Conservation (phyloP, 208 protist genomes). For the Acanthamoeba castellanii region DNA sequence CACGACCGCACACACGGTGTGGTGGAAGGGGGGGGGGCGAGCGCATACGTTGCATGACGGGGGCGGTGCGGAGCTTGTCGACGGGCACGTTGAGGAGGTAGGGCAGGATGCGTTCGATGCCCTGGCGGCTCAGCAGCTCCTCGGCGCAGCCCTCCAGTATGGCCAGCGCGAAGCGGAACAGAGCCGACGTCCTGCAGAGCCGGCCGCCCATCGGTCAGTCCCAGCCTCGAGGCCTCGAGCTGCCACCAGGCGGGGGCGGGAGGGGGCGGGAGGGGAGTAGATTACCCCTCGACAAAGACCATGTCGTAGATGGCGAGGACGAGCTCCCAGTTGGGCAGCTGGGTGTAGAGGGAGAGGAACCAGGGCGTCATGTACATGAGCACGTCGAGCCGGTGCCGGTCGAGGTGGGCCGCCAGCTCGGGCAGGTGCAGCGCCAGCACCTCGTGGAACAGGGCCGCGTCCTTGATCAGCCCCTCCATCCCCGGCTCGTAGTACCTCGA, state of each 20-base stretch:
- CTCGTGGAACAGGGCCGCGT: not conserved
- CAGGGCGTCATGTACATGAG: slow-evolving; percentile 48
- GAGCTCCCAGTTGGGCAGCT: slow-evolving; percentile 52
- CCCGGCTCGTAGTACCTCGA: slow-evolving; percentile 39
- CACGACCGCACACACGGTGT: too few species aligned
- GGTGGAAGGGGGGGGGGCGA: not conserved
- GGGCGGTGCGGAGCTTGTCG: not conserved
- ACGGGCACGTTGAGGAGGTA: slow-evolving; percentile 35
- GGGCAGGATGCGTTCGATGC: slow-evolving; percentile 41
- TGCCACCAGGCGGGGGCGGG: not conserved
- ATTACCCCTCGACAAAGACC: slow-evolving; percentile 29
- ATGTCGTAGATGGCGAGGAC: slow-evolving; percentile 49
- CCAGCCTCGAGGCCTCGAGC: not conserved
- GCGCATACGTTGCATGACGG: not conserved
- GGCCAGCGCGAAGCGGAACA: slow-evolving; percentile 47
- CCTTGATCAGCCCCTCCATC: slow-evolving; percentile 50
- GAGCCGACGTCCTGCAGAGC: not conserved
- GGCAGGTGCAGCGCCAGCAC: slow-evolving; percentile 1
- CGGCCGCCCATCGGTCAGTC: not conserved
- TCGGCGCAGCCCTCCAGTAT: slow-evolving; percentile 40
- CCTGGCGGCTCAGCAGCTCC: not conserved
- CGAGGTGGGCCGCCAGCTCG: slow-evolving; percentile 15
- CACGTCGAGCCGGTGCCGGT: not conserved
- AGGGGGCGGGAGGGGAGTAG: not conserved
- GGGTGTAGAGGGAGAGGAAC: slow-evolving; percentile 44